Evolutionary conservation across 2,329 filamentous ascomycete species (phyloP).

Genomic region (Penicillium sp.): DNA sequence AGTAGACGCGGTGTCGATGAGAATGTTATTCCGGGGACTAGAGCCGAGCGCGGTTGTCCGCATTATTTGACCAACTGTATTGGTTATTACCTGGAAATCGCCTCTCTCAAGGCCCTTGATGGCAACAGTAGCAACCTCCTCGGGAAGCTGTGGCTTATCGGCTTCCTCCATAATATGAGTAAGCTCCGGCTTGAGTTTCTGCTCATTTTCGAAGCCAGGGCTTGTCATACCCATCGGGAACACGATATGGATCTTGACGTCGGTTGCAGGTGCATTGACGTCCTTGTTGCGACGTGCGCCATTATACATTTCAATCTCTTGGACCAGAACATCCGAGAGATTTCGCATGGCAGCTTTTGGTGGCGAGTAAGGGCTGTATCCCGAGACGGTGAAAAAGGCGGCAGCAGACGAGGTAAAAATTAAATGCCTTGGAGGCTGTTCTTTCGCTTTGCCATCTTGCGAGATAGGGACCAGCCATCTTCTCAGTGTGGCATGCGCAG

Average conservation of each 20-base stretch:
- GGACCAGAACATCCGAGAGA: slow-evolving; percentile 75
- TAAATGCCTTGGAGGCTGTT: slow-evolving; percentile 59
- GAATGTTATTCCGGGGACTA: slow-evolving; percentile 50
- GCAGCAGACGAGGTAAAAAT: slow-evolving; percentile 79
- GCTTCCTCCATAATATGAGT: slow-evolving; percentile 74
- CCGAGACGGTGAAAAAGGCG: slow-evolving; percentile 71
- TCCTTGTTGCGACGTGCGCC: slow-evolving; percentile 48
- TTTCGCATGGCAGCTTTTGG: slow-evolving; percentile 80
- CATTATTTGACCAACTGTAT: slow-evolving; percentile 68
- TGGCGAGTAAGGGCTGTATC: slow-evolving; percentile 80
- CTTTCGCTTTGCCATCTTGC: slow-evolving; percentile 25
- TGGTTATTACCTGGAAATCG: slow-evolving; percentile 73
- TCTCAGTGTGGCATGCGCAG: slow-evolving; percentile 73
- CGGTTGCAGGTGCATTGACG: slow-evolving; percentile 50
- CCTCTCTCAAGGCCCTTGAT: slow-evolving; percentile 75
- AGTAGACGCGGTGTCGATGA: slow-evolving; percentile 53
- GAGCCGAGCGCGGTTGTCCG: slow-evolving; percentile 54
- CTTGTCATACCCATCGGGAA: slow-evolving; percentile 79
- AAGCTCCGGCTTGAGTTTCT: slow-evolving; percentile 72
- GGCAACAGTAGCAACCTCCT: slow-evolving; percentile 67
- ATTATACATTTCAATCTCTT: slow-evolving; percentile 84
- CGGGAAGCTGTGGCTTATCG: slow-evolving; percentile 75
- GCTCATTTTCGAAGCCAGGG: slow-evolving; percentile 71
- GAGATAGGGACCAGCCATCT: slow-evolving; percentile 60
- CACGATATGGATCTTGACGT: slow-evolving; percentile 75